Evolutionary conservation across 2,329 filamentous ascomycete genomes (phyloP), one percentile per base, ranked within the genome.

Genomic region (Curvularia sp.): DNA sequence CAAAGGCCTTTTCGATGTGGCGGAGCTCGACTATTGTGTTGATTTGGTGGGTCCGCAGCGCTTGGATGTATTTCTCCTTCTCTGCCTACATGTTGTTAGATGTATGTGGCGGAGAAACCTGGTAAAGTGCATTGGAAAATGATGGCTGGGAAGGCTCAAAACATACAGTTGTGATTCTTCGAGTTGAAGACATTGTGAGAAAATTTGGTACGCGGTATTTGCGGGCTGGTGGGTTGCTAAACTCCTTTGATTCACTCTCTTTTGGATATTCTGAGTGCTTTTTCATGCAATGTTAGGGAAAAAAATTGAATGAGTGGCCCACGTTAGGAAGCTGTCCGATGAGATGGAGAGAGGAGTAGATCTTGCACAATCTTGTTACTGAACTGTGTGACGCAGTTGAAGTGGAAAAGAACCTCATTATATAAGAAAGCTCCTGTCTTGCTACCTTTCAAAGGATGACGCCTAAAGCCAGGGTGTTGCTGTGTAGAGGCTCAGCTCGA

Each of bases 11-110:
- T 73, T 93, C 90, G 65, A 91, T 87, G 15, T 88, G 87, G 64
- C 89, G 87, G 27, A 92, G 84, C 61, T 90, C 89, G 0, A 86
- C 88, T 19, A 92, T 80, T 0, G 89, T 92, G 72, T 92, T 92
- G 73, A 92, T 81, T n/a, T 85, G 85, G 68, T 90, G 88, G 0
- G 85, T 86, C 42, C 80, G 80, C 21, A 92, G 81, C 0, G 87
- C 86, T 23, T 86, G 80, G 61, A 91, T 85, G 60, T 90, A 81
- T 61, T 87, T 83, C 15, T 78, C 73, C 64, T 82, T 82, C 58
- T 82, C 79, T 25, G 77, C 74, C 79, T 82, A 64, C 1, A 2
- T n/a, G 1, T 21, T 34, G 45, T 70, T 42, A 69, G 61, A 45
- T 5, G 9, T n/a, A 28, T 23, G 25, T 10, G 21, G 19, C 15